Evolutionary conservation across 768 basidiomycete species (phyloP).

Genomic region (Dacryopinax primogenitus): DNA sequence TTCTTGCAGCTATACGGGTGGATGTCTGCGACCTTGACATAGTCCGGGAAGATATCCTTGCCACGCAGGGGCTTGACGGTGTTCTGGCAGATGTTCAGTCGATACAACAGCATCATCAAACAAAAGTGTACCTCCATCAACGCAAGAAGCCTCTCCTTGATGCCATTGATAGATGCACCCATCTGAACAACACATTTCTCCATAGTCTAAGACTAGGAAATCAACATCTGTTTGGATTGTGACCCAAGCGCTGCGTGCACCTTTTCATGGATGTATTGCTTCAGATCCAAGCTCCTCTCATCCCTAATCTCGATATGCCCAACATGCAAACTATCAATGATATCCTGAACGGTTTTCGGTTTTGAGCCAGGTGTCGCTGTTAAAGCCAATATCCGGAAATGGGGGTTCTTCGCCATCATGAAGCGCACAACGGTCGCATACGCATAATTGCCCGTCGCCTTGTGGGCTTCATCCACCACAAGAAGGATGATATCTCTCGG

Average conservation of each 20-base stretch:
- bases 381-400: constrained; percentile 83
- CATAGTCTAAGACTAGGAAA: constrained; percentile 40
- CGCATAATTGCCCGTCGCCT: constrained; percentile 83
- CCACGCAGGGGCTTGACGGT: constrained; percentile 14
- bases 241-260: constrained; percentile 29
- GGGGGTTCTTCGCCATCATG: constrained; percentile 87
- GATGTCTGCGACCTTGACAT: not conserved
- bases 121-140: constrained; percentile 55
- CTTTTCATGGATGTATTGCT: constrained; percentile 79
- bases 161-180: constrained; percentile 47
- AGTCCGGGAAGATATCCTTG: constrained; percentile 11
- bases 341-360: constrained; percentile 72
- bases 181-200: constrained; percentile 67
- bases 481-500: constrained; percentile 67
- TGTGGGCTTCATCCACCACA: constrained; percentile 92
- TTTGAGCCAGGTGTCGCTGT: constrained; percentile 89
- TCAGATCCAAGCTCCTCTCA: constrained; percentile 77
- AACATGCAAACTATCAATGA: constrained; percentile 90
- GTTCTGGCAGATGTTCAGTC: not conserved
- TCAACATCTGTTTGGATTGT: not conserved
- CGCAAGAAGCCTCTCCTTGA: constrained; percentile 53
- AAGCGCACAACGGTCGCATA: constrained; percentile 80
- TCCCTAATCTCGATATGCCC: constrained; percentile 89
- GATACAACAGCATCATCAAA: not conserved
- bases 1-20: constrained; percentile 5